Conservation (phyloP, 176 grass and related monocot species). For the sorghum (Sorghum bicolor) region Sorghum_bicolor_NCBIv3 NC_012871.2:44995001-44995500, state of each 20-base stretch:
- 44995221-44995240: constrained; percentile 72
- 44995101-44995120: constrained; percentile 94
- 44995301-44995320: constrained; percentile 69
- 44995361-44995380: not conserved
- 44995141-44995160: not conserved
- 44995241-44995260: constrained; percentile 80
- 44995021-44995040: not conserved
- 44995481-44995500: constrained; percentile 90
- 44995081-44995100: constrained; percentile 90
- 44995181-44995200: not conserved
- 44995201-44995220: constrained; percentile 10
- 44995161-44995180: not conserved
- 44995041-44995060: not conserved
- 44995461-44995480: constrained; percentile 88
- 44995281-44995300: constrained; percentile 96
- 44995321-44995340: not conserved
- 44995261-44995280: constrained; percentile 98
- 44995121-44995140: constrained; percentile 39
- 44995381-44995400: constrained; percentile 46
- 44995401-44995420: constrained; percentile 83
- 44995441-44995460: constrained; percentile 95
- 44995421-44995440: constrained; percentile 93
- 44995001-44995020: constrained; percentile 56
- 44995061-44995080: constrained; percentile 28
- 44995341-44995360: not conserved